phyloP scores from a whole-genome alignment of 345 rosid genomes.

The Lepidium africanum region DNA sequence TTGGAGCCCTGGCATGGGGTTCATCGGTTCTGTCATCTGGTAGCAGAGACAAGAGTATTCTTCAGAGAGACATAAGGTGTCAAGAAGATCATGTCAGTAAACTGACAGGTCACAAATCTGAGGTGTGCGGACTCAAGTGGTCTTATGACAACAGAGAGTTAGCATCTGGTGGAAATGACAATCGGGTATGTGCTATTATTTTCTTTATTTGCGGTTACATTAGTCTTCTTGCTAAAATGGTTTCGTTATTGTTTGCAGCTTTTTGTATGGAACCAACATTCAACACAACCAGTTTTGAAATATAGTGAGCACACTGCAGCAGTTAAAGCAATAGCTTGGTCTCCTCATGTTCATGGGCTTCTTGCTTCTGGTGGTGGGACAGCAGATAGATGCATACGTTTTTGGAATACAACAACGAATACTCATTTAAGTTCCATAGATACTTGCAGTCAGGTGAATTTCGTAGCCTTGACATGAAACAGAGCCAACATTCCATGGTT shows the following conservation, averaged over 20 bases:
- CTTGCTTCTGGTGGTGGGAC: constrained; percentile 99
- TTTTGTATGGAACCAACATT: constrained; percentile 96
- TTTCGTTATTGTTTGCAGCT: constrained; percentile 46
- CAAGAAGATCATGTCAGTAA: constrained; percentile 85
- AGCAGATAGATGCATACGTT: constrained; percentile 91
- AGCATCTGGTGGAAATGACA: constrained; percentile 98
- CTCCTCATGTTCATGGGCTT: constrained; percentile 97
- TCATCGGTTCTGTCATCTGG: constrained; percentile 88
- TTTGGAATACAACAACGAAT: constrained; percentile 95
- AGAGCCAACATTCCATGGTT: not conserved
- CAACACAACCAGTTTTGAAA: constrained; percentile 82
- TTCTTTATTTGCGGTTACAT: constrained; percentile 2
- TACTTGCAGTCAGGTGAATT: constrained; percentile 86
- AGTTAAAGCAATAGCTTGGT: constrained; percentile 99
- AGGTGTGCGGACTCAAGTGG: constrained; percentile 99
- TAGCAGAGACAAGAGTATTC: constrained; percentile 91
- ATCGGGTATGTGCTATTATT: constrained; percentile 44
- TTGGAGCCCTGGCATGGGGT: constrained; percentile 93
- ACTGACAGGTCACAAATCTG: constrained; percentile 90
- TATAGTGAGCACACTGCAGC: constrained; percentile 96
- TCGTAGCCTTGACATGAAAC: constrained; percentile 7
- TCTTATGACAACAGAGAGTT: constrained; percentile 92
- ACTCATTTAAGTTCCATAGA: constrained; percentile 89
- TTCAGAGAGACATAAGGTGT: constrained; percentile 76
- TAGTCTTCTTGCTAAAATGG: constrained; percentile 4